These are phyloP conservation scores for Magnusiomyces fungicola DNA, from an alignment of 1,139 yeast species.

Conservation along the genomic window DNA sequence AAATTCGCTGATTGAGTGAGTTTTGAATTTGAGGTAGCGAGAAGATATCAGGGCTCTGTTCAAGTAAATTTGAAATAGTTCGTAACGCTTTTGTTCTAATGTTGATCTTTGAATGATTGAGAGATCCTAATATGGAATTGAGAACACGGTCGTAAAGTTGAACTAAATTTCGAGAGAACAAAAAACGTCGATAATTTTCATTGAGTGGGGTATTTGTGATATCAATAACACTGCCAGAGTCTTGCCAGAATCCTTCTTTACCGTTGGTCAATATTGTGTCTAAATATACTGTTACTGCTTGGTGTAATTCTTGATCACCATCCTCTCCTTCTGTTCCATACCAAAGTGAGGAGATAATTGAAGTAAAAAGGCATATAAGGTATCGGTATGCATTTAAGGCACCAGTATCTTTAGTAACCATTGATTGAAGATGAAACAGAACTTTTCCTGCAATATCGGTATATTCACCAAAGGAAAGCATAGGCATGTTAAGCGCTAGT, in stretches of 20 bases:
- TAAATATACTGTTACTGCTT: constrained; percentile 4
- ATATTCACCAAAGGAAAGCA: constrained; percentile 11
- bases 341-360: constrained; percentile 12
- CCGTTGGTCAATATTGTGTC: constrained; percentile 12
- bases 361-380: constrained; percentile 14
- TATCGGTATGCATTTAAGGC: constrained; percentile 17
- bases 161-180: constrained; percentile 30
- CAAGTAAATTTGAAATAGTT: constrained; percentile 45
- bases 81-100: constrained; percentile 60
- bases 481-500: constrained; percentile 11
- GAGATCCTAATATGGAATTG: constrained; percentile 40
- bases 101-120: constrained; percentile 51
- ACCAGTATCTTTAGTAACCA: constrained; percentile 14
- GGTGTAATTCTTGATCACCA: neutral
- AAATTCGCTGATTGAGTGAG: constrained; percentile 46
- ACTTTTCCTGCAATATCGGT: constrained; percentile 10
- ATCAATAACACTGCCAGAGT: constrained; percentile 7
- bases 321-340: constrained; percentile 11
- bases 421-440: constrained; percentile 18
- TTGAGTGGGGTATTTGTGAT: neutral
- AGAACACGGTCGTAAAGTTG: constrained; percentile 49
- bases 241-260: constrained; percentile 17
- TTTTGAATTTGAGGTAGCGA: constrained; percentile 44
- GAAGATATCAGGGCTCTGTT: constrained; percentile 46
- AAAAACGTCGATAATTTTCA: constrained; percentile 13